Base-by-base conservation (phyloP, 768 basidiomycete genomes). In the Auricularia auricula-judae region DNA sequence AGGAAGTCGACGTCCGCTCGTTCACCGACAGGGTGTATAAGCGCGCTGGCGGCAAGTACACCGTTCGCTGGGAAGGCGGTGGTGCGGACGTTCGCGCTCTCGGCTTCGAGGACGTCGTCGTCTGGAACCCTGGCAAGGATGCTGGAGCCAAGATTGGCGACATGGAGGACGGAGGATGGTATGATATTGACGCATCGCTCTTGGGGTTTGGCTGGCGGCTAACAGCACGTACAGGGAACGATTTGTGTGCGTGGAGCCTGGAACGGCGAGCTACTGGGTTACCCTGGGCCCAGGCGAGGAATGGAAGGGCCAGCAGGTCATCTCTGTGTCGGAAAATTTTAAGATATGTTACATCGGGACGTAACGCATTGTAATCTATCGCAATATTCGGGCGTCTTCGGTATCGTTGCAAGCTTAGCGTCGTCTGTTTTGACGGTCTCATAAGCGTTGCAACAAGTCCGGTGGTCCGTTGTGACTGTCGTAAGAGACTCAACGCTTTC, bases 171-270 rank as follows among this genome's bases (percentile, higher is more conserved):
- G 81, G 82, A 0, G 96, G 95, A 72, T 95, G 91, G 91, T 93
- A 72, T 67, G 84, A 74, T 63, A 29, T 33, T 2, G 12, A 62
- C 36, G n/a, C 58, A 7, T n/a, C 3, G 14, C 14, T 62, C n/a
- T 29, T 56, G 63, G 66, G 18, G 59, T 44, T 11, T 58, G 54
- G 61, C 21, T 29, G 42, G n/a, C 44, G 14, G 5, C 8, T 5
- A 0, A 1, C 61, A 14, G 16, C 29, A 29, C 34, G 36, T 36
- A 2, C 65, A 89, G 92, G 93, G 86, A 91, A 66, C 81, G 75
- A 43, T 98, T 86, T 72, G 82, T 97, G 51, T 98, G 96, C 69
- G 85, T 97, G 64, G 96, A 98, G 75, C 95, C 96, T 14, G 94
- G 94, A 21, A 81, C 81, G 73, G 93, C 92, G 3, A 76, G 83